Evolutionary conservation across 257 asterid genomes (phyloP), one percentile per base, ranked within the genome.

Genomic region (Fraxinus excelsior): DNA sequence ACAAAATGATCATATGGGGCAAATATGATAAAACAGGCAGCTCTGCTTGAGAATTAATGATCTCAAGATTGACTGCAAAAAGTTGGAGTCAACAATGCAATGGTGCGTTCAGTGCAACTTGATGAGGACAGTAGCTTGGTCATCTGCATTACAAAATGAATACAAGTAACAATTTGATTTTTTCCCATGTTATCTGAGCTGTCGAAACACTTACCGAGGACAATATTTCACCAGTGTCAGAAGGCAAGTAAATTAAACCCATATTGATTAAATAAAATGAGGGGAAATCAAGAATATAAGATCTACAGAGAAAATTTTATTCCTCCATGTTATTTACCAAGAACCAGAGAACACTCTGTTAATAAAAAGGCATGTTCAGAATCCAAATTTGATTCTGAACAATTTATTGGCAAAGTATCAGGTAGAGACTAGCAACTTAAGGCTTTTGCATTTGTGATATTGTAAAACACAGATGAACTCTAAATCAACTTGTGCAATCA

Each of bases 331-430:
- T 25, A 23, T 62, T 62, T 62, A 2, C 35, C 34, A 62, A 62
- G 68, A 62, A 62, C 23, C 68, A 62, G 29, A 56, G 51, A 9
- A 19, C 25, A 29, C 51, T 11, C 14, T 19, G 74, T 69, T 10
- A 38, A 70, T 31, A 40, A 21, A 31, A 18, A 77, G 38, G 60
- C 29, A 53, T 18, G 23, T 21, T 58, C 66, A 21, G 6, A 8
- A 62, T 51, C 74, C 62, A 71, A 29, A 49, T 40, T 49, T 23
- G 60, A 29, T 81, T 68, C 65, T 28, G 40, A 70, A 67, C 73
- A 73, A 75, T 14, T 25, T 62, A 70, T 46, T 51, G 38, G 8
- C 42, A 34, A 71, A 71, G 37, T 73, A 19, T 44, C 74, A 19
- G 35, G 28, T 25, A 7, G 12, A 56, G 12, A n/a, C 28, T 4